Conservation (phyloP, 1,284 basidiomycete genomes). For the Ustilago nuda region DNA sequence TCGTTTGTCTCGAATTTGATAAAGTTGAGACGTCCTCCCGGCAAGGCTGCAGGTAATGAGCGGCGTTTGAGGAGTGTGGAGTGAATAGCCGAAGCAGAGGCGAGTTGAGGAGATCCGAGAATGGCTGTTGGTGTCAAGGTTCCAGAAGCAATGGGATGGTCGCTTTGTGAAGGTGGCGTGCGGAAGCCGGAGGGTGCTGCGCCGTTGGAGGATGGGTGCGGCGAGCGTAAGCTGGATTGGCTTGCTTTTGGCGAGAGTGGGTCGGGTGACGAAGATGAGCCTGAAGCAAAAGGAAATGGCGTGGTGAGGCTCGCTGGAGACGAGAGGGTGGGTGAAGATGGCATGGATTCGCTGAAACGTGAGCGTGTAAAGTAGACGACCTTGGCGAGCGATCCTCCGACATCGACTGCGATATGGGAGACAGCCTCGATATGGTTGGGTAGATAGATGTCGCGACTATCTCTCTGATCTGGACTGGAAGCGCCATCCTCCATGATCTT, state of each 20-base stretch:
- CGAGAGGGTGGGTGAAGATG: conserved; percentile 19
- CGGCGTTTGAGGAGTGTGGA: conserved; percentile 59
- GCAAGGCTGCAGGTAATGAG: conserved; percentile 61
- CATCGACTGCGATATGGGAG: conserved; percentile 68
- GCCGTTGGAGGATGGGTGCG: conserved; percentile 37
- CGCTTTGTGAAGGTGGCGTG: conserved; percentile 48
- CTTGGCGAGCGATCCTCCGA: conserved; percentile 96
- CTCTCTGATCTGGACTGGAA: conserved; percentile 57
- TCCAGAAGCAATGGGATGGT: conserved; percentile 49
- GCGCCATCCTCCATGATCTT: conserved; percentile 63
- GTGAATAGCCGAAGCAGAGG: conserved; percentile 52
- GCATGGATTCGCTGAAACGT: conserved; percentile 30
- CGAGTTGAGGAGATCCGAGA: conserved; percentile 32
- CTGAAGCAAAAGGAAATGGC: conserved; percentile 12
- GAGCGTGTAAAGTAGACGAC: conserved; percentile 90
- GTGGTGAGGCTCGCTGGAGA: conserved; percentile 15
- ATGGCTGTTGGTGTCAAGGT: conserved; percentile 62
- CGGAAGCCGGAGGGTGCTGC: conserved; percentile 23
- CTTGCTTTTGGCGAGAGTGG: conserved; percentile 36
- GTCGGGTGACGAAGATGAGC: conserved; percentile 26
- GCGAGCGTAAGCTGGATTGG: conserved; percentile 41
- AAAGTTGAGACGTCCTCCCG: conserved; percentile 97
- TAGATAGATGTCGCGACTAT: conserved; percentile 67
- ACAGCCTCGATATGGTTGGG: conserved; percentile 67
- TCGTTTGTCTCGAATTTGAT: conserved; percentile 95